Conservation (phyloP, 1,284 basidiomycete species). For the Cryptococcus hybrid region DNA sequence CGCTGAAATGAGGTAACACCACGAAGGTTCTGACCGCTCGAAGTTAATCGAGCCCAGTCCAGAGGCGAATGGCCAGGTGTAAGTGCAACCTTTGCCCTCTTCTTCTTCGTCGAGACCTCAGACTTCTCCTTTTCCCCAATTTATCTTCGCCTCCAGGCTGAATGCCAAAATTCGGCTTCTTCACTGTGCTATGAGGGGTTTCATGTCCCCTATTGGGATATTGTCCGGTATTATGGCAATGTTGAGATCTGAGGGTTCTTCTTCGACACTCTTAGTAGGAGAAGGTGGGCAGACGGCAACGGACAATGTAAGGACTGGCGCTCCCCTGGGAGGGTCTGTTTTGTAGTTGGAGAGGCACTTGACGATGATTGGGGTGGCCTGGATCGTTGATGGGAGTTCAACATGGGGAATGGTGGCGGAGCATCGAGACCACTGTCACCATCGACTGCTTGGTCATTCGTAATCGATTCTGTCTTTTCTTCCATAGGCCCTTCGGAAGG, state of each 20-base stretch:
- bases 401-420: constrained; percentile 79
- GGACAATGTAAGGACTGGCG: constrained; percentile 18
- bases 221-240: constrained; percentile 41
- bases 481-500: constrained; percentile 19
- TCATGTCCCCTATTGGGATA: constrained; percentile 43
- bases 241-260: constrained; percentile 51
- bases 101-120: constrained; percentile 51
- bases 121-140: constrained; percentile 55
- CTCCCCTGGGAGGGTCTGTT: constrained; percentile 1
- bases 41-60: constrained; percentile 90
- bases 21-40: constrained; percentile 71
- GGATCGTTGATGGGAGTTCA: constrained; percentile 76
- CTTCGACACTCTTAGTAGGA: constrained; percentile 51
- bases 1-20: constrained; percentile 56
- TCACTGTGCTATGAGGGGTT: constrained; percentile 39
- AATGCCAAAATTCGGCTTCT: constrained; percentile 38
- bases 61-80: constrained; percentile 88
- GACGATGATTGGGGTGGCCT: constrained; percentile 39
- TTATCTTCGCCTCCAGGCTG: constrained; percentile 28
- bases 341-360: constrained; percentile 30
- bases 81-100: constrained; percentile 77
- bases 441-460: constrained; percentile 42
- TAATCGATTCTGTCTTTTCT: constrained; percentile 16
- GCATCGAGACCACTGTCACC: constrained; percentile 59
- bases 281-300: constrained; percentile 56